Evolutionary conservation across 2,329 filamentous ascomycete species (phyloP).

Genomic region (Cercospora sojina): DNA sequence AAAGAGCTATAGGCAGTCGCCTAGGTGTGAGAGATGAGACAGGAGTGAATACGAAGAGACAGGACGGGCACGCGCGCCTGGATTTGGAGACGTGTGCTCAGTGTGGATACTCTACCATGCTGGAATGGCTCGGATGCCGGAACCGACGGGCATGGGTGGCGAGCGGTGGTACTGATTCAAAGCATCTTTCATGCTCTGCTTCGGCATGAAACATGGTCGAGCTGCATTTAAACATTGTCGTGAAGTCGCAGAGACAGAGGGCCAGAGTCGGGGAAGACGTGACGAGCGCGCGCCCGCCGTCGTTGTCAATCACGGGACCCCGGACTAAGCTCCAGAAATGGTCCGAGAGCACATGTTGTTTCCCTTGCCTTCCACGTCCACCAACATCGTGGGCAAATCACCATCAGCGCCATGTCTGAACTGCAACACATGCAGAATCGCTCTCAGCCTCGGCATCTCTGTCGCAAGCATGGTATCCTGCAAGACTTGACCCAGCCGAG

Average conservation of each 20-base stretch:
- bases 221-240: background rate
- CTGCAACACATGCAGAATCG: background rate
- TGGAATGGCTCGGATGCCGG: slow-evolving; percentile 11
- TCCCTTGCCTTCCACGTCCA: background rate
- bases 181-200: background rate
- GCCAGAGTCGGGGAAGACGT: background rate
- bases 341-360: background rate
- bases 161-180: background rate
- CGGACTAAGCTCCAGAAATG: background rate
- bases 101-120: slow-evolving; percentile 7
- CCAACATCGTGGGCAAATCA: background rate
- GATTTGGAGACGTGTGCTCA: background rate
- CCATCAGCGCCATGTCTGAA: background rate
- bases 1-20: background rate
- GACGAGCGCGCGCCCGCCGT: background rate
- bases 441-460: background rate
- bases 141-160: background rate
- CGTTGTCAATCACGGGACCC: background rate
- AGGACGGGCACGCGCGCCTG: slow-evolving; percentile 2
- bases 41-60: background rate
- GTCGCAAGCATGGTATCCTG: background rate
- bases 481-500: background rate
- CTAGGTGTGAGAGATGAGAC: background rate
- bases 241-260: background rate
- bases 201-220: background rate